A percentile compares a stretch with the other conserved stretches of the same genome.
Evolutionary conservation across 331 rosid genomes (phyloP).

Genomic region (Pyracantha coccinea): DNA sequence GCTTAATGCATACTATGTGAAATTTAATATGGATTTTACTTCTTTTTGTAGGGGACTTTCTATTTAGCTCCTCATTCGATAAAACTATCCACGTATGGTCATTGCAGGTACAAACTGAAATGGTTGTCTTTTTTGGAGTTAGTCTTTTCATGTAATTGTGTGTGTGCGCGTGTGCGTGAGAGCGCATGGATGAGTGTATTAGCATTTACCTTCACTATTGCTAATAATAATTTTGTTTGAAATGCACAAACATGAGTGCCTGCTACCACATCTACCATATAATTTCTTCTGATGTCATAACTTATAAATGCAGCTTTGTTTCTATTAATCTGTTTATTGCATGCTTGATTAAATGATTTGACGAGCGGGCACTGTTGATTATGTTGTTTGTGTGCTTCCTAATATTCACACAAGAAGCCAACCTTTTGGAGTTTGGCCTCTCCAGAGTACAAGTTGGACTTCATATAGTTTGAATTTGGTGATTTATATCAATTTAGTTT

Average conservation of each 20-base stretch:
- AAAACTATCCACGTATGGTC: slow-evolving; percentile 86
- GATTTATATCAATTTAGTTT: neutral
- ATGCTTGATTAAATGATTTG: neutral
- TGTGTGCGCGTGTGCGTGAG: neutral
- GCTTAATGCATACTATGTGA: neutral
- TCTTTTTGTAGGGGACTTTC: slow-evolving; percentile 57
- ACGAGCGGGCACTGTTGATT: neutral
- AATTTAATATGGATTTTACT: slow-evolving; percentile 15
- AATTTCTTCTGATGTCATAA: neutral
- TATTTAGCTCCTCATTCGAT: slow-evolving; percentile 91
- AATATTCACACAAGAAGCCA: neutral
- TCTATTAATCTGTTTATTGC: neutral
- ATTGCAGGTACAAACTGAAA: slow-evolving; percentile 55
- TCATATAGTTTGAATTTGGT: neutral
- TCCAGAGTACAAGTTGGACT: neutral
- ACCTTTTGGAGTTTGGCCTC: neutral
- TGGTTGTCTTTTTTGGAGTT: slow-evolving; percentile 8
- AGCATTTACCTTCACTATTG: neutral
- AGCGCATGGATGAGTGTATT: neutral
- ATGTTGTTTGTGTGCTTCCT: neutral
- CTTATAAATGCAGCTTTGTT: neutral
- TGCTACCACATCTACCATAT: neutral
- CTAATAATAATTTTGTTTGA: neutral
- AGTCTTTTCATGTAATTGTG: neutral
- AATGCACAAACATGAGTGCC: neutral